Evolutionary conservation across 306 rosid genomes (phyloP), one percentile per base, ranked within the genome.

Genomic region (Carpinus viminea): DNA sequence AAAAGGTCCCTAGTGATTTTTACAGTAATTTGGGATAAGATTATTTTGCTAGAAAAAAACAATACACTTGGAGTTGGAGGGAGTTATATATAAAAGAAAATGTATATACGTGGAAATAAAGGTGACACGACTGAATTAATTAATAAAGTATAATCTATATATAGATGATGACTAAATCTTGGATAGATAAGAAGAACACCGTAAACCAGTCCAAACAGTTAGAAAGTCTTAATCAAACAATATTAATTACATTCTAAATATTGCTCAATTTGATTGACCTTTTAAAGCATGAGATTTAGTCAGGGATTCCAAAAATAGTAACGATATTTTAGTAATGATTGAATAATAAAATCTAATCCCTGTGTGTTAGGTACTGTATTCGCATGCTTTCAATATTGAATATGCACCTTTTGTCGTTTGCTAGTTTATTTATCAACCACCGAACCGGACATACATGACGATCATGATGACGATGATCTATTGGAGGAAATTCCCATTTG

Each of bases 321-420:
- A 16, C 3, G 3, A 16, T 4, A 1, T 13, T 64, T 3, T 45
- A 4, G 50, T 69, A 59, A 82, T 41, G 70, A 59, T 69, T 48
- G 65, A 70, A 13, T 20, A 70, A 28, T 38, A 2, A 15, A 34
- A 78, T 78, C 62, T 46, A 71, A 71, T 60, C 43, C 34, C 26
- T 24, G 26, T 24, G 48, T 41, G 72, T 48, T 71, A 60, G 77
- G 73, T 50, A 51, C 50, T n/a, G 46, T 65, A 65, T 65, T 1
- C 7, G 7, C 41, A 17, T 4, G 21, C 2, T 65, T 36, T 66
- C 28, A 66, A 8, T 38, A 66, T 66, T 66, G 50, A 66, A 8
- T 38, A 66, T 66, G 50, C 26, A 38, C 71, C 21, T 57, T 56
- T 56, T 16, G 26, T 70, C 50, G 28, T 43, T 53, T 4, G n/a